Evolutionary conservation across 176 grass and related monocot species (phyloP).

Genomic region (Rhynchospora tenuis): DNA sequence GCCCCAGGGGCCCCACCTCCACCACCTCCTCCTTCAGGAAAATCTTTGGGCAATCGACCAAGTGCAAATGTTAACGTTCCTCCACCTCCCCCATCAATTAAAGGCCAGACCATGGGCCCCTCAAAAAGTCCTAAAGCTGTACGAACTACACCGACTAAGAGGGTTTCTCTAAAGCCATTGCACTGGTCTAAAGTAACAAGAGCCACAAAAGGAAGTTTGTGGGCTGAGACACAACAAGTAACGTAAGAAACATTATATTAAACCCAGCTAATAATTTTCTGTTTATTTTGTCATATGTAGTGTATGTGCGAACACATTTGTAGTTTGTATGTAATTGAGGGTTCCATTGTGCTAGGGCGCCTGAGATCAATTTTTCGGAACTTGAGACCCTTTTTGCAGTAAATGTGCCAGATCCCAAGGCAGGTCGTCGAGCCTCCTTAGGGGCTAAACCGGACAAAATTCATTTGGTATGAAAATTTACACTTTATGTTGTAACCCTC

Average conservation of each 20-base stretch:
- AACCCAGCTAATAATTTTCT: background rate
- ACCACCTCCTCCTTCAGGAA: constrained; percentile 13
- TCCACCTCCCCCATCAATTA: constrained; percentile 54
- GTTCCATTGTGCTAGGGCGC: constrained; percentile 45
- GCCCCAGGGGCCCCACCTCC: constrained; percentile 19
- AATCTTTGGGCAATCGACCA: constrained; percentile 18
- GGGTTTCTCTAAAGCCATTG: constrained; percentile 65
- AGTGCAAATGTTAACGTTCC: constrained; percentile 33
- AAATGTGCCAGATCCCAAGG: constrained; percentile 58
- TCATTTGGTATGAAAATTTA: constrained; percentile 51
- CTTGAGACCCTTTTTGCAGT: constrained; percentile 90
- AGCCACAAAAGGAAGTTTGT: constrained; percentile 76
- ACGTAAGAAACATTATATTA: constrained; percentile 55
- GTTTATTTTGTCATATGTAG: constrained; percentile 26
- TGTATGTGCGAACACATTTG: constrained; percentile 18
- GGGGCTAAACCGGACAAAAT: constrained; percentile 63
- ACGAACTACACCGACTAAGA: constrained; percentile 54
- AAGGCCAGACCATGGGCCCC: constrained; percentile 30
- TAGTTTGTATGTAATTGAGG: constrained; percentile 10
- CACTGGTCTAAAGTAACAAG: constrained; percentile 98
- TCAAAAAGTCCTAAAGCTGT: constrained; percentile 60
- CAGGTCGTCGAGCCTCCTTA: constrained; percentile 37
- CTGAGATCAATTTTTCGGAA: constrained; percentile 81
- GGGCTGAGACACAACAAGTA: constrained; percentile 74
- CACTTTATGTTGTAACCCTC: constrained; percentile 12